Evolutionary conservation across 2,329 filamentous ascomycete species (phyloP).

Genomic region (Hypoxylon sp.): DNA sequence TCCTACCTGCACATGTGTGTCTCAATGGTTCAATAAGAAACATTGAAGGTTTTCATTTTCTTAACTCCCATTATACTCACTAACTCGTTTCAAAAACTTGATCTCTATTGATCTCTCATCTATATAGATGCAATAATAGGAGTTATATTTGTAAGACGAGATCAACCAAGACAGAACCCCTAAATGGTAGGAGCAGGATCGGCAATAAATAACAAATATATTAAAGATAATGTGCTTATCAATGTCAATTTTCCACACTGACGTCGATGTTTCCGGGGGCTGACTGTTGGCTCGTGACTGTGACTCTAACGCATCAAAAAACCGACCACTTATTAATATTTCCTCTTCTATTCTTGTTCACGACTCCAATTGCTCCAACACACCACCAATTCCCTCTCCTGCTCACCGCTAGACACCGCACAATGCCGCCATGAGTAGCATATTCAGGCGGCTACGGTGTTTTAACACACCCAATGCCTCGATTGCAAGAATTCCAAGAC

Average conservation of each 20-base stretch:
- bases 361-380: conserved; percentile 39
- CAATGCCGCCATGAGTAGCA: conserved; percentile 65
- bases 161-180: conserved; percentile 7
- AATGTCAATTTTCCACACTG: conserved; percentile 28
- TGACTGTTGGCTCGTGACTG: conserved; percentile 43
- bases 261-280: conserved; percentile 37
- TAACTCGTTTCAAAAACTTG: conserved; percentile 1
- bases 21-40: not conserved
- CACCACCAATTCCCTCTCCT: conserved; percentile 21
- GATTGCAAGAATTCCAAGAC: conserved; percentile 36
- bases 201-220: conserved; percentile 1
- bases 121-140: conserved; percentile 1
- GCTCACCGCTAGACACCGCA: conserved; percentile 42
- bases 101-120: conserved; percentile 4
- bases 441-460: conserved; percentile 59
- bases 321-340: conserved; percentile 13
- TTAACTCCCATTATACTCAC: not conserved
- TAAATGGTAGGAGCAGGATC: conserved; percentile 16
- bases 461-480: conserved; percentile 50
- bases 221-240: conserved; percentile 29
- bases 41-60: not conserved
- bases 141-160: conserved; percentile 5
- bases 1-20: no score
- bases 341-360: conserved; percentile 13
- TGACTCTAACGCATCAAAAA: conserved; percentile 39